Conservation (phyloP, 768 basidiomycete species). For the Candolleomyces aberdarensis region DNA sequence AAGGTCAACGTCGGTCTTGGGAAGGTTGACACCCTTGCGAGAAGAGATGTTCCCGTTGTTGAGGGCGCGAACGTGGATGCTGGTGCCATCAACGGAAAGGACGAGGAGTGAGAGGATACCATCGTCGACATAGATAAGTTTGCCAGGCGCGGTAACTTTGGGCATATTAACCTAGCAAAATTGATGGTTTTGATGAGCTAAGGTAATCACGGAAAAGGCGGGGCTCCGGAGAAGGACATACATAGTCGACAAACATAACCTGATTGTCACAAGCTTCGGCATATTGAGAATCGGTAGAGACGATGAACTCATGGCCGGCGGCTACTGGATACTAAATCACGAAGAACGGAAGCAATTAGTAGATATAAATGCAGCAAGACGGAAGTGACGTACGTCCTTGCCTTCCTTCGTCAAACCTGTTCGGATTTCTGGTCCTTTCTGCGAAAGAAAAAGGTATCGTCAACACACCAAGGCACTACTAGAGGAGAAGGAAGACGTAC, state of each 20-base stretch:
- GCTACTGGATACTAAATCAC: constrained; percentile 65
- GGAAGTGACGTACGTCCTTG: constrained; percentile 65
- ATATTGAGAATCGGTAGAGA: constrained; percentile 83
- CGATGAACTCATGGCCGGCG: constrained; percentile 91
- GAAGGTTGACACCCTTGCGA: constrained; percentile 98
- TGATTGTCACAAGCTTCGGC: constrained; percentile 78
- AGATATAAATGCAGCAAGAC: neutral
- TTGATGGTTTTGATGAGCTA: constrained; percentile 7
- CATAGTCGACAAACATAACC: constrained; percentile 91
- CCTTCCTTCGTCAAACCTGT: constrained; percentile 89
- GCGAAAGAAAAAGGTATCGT: constrained; percentile 9
- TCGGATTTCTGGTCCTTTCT: constrained; percentile 99
- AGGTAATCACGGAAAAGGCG: neutral
- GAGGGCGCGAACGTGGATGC: constrained; percentile 78
- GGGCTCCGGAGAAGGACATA: constrained; percentile 35
- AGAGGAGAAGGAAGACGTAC: constrained; percentile 41
- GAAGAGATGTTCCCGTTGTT: constrained; percentile 94
- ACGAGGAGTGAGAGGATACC: constrained; percentile 96
- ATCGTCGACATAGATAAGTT: constrained; percentile 96
- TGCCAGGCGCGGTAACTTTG: constrained; percentile 96
- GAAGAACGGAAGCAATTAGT: constrained; percentile 13
- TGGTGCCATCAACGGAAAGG: constrained; percentile 78
- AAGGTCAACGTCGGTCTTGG: constrained; percentile 96
- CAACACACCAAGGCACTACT: neutral
- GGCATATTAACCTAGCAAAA: constrained; percentile 72